These are phyloP conservation scores for Rosa persica DNA, from an alignment of 306 rosid genomes.

Conservation along the genomic window DNA sequence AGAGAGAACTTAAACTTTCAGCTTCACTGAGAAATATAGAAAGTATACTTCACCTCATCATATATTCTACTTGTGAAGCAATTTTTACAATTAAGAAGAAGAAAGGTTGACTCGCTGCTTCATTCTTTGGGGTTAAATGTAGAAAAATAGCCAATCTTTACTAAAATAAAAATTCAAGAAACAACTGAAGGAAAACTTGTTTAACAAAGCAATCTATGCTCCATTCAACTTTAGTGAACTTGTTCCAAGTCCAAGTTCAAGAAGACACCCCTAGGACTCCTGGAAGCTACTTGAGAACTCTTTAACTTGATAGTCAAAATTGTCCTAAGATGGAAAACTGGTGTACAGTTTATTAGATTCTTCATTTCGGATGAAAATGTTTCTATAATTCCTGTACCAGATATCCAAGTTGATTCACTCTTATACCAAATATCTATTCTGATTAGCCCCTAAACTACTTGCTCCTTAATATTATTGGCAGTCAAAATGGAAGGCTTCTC, in stretches of 20 bases:
- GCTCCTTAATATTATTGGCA: not conserved
- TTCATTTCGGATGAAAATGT: not conserved
- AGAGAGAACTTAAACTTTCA: not conserved
- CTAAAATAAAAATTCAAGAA: not conserved
- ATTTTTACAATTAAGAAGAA: too few species aligned
- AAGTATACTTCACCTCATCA: not conserved
- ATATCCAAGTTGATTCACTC: not conserved
- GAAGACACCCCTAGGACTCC: not conserved
- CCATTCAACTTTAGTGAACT: not conserved
- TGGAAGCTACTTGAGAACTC: not conserved
- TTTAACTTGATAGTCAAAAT: not conserved
- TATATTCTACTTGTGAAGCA: not conserved
- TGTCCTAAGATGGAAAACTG: not conserved
- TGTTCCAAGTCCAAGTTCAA: too few species aligned
- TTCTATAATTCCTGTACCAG: not conserved
- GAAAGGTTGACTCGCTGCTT: too few species aligned
- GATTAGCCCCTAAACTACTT: not conserved
- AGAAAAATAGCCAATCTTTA: too few species aligned
- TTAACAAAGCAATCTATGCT: not conserved
- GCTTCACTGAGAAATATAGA: not conserved
- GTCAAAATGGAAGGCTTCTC: not conserved
- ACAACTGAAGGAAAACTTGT: not conserved
- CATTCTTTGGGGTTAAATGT: too few species aligned
- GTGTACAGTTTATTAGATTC: not conserved
- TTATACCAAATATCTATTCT: not conserved